Base-by-base conservation (phyloP, 2,329 filamentous ascomycete species). In the Tolypocladium endophyticum region DNA sequence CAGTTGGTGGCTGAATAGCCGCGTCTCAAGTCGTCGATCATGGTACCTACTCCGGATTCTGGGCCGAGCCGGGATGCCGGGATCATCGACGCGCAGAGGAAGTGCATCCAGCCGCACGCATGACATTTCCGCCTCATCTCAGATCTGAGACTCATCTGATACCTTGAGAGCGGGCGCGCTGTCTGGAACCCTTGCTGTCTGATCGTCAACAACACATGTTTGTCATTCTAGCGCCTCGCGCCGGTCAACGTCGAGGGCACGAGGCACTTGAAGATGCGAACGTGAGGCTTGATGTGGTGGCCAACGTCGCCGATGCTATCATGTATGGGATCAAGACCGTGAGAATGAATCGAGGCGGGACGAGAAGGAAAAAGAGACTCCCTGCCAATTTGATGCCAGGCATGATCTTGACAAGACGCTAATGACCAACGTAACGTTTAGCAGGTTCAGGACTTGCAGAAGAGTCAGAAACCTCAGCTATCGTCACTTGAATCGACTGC, bases 401-500 rank as follows among this genome's bases (percentile, higher is more conserved):
- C 38, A 58, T 47, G 45, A 63, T 33, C 57, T 63, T 16, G 35
- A 20, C 9, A 20, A 53, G 20, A 41, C 45, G 3, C 61, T 60
- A 35, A 47, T 39, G 18, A 43, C 43, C n/a, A 60, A 63, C 23
- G 61, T 64, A n/a, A n/a, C n/a, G n/a, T n/a, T n/a, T n/a, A 14
- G 20, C 23, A 18, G n/a, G 14, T 12, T 18, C 18, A 28, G 4
- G 23, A 35, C 2, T 39, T 23, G n/a, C n/a, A 25, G 3, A 6
- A 25, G n/a, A 23, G n/a, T 45, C 41, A 41, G 33, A 57, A 11
- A n/a, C 7, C 16, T 12, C 60, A 58, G 14, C 58, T 55, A 23
- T 28, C 74, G 2, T 76, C 73, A 0, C 53, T 80, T 3, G 77
- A 75, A 35, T 79, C 77, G 0, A 73, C 79, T 5, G 58, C 67